These are phyloP conservation scores for Chalciporus pseudorubinellus DNA, from an alignment of 768 basidiomycete species.

Conservation along the genomic window DNA sequence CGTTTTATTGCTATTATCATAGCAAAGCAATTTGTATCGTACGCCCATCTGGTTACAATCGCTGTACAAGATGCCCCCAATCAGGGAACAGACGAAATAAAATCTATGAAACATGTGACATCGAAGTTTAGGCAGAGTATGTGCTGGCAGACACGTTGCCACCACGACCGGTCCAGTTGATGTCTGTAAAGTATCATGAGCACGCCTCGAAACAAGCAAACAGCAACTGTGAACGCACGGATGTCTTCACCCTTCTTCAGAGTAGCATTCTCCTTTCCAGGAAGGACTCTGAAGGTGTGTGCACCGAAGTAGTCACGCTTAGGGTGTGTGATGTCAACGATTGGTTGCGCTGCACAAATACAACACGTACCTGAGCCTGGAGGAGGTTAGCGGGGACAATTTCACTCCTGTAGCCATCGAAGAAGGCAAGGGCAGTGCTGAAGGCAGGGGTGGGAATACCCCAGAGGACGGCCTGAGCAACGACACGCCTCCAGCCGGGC, in stretches of 20 bases:
- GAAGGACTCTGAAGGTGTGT: conserved; percentile 93
- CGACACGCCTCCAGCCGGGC: conserved; percentile 96
- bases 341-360: neutral
- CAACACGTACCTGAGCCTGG: conserved; percentile 74
- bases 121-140: conserved; percentile 59
- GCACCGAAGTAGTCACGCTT: conserved; percentile 99
- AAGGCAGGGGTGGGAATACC: conserved; percentile 98
- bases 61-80: neutral
- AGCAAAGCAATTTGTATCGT: conserved; percentile 15
- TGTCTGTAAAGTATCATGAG: conserved; percentile 48
- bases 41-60: conserved; percentile 15
- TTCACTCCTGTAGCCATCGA: conserved; percentile 97
- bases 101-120: conserved; percentile 18
- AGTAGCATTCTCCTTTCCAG: conserved; percentile 85
- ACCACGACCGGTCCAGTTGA: conserved; percentile 99
- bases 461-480: conserved; percentile 96
- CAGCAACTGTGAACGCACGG: conserved; percentile 52
- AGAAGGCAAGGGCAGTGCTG: conserved; percentile 97
- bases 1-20: conserved; percentile 14
- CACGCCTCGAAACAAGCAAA: neutral
- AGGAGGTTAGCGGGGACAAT: conserved; percentile 91
- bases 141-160: conserved; percentile 90
- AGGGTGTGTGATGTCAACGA: conserved; percentile 6
- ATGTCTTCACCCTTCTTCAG: conserved; percentile 84
- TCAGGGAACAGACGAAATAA: neutral